Evolutionary conservation across 805 yeast species (phyloP), one percentile per base, ranked within the genome.

Genomic region (Candida taoyuanica): DNA sequence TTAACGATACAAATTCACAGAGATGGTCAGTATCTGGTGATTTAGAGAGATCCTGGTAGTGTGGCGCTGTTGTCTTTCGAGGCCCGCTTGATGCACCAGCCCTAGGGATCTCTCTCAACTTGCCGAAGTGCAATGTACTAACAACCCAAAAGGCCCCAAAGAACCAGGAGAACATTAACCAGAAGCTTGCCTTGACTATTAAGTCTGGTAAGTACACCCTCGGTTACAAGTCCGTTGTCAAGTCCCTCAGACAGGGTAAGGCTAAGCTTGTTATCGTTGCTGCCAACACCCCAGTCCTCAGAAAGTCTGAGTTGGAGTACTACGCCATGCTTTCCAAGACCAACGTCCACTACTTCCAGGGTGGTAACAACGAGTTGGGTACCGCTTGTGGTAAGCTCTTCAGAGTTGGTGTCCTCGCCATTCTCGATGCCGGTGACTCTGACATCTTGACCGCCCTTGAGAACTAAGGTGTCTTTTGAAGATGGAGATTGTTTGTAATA

Each of bases 251-350:
- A 80, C 86, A 86, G 71, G 97, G 96, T 69, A 91, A 91, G 82
- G 95, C 98, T 62, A 93, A 93, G 86, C 82, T 93, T 72, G 76
- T 93, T 69, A 84, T 93, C 76, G 81, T 93, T 65, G 96, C 99
- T 64, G 93, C 94, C 70, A 93, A 93, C 93, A 93, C 98, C 66
- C 98, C 98, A 76, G 95, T 91, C 64, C 85, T 93, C 73, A 91
- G 98, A 84, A 91, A 93, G 80, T 87, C 98, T 60, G 99, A 93
- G 83, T 82, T 93, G 72, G 98, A 93, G 81, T 93, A 93, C 84
- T 93, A 93, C 87, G 97, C 98, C 67, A 91, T 93, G 98, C 84
- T 93, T 71, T 85, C 98, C 70, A 91, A 89, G 86, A 85, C 96
- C 70, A 79, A 78, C 66, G 76, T 73, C 53, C 89, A 91, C 93